Conservation (phyloP, 768 basidiomycete species). For the Phaffia tasmanica region DNA sequence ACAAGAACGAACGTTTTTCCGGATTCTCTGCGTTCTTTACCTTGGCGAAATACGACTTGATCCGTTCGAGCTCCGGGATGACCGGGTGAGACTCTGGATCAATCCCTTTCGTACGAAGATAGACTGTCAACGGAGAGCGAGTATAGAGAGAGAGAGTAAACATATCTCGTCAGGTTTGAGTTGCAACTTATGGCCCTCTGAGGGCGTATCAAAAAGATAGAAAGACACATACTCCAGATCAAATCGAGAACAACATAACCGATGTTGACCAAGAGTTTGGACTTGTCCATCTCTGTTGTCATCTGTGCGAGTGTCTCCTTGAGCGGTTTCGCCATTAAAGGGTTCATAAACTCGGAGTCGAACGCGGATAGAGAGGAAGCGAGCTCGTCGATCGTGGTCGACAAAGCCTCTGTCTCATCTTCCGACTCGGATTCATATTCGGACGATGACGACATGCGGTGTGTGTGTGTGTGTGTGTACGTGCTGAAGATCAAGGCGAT, state of each 20-base stretch:
- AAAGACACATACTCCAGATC: slow-evolving; percentile 36
- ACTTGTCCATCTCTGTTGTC: slow-evolving; percentile 29
- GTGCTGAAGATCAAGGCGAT: too few species aligned
- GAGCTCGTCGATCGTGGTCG: slow-evolving; percentile 27
- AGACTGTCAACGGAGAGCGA: slow-evolving; percentile 29
- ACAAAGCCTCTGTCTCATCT: slow-evolving; percentile 25
- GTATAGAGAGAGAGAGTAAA: neutral
- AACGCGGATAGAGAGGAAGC: slow-evolving; percentile 28
- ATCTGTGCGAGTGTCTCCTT: slow-evolving; percentile 28
- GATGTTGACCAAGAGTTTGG: slow-evolving; percentile 36
- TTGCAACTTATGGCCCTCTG: neutral
- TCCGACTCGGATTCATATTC: slow-evolving; percentile 14
- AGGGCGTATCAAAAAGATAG: neutral
- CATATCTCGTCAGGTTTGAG: neutral
- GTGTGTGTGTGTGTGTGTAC: too few species aligned
- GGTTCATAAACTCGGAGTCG: slow-evolving; percentile 29
- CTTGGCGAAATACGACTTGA: slow-evolving; percentile 36
- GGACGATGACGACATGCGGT: slow-evolving; percentile 5
- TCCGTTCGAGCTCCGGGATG: slow-evolving; percentile 35
- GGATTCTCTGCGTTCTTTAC: slow-evolving; percentile 33
- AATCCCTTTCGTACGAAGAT: slow-evolving; percentile 35
- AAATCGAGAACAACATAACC: slow-evolving; percentile 37
- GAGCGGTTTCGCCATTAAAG: slow-evolving; percentile 30
- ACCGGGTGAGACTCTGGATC: slow-evolving; percentile 36
- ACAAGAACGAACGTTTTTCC: slow-evolving; percentile 29